These are phyloP conservation scores for Phalaenopsis hybrid DNA, from an alignment of 116 monocot genomes.

Conservation along the genomic window DNA sequence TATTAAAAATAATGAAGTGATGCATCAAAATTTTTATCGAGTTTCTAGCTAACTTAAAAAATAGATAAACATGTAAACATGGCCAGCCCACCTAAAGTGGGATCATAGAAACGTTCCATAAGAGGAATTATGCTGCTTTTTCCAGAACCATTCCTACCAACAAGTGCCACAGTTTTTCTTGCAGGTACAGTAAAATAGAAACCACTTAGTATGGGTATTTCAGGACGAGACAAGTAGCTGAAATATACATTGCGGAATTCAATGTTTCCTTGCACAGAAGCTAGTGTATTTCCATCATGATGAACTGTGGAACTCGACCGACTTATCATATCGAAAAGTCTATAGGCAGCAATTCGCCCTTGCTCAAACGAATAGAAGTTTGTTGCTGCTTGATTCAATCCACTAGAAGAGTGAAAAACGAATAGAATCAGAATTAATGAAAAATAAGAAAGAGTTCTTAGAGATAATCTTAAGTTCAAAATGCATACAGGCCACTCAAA, in stretches of 20 bases:
- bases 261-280: conserved; percentile 85
- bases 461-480: conserved; percentile 6
- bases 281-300: conserved; percentile 74
- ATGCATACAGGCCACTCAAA: conserved; percentile 91
- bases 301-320: conserved; percentile 80
- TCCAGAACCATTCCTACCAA: conserved; percentile 98
- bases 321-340: conserved; percentile 99
- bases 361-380: conserved; percentile 99
- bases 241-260: conserved; percentile 98
- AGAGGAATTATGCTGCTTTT: conserved; percentile 99
- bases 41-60: neutral
- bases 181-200: conserved; percentile 93
- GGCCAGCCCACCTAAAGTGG: conserved; percentile 67
- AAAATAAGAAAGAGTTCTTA: neutral
- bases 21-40: neutral
- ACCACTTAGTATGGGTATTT: conserved; percentile 95
- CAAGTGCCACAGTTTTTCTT: conserved; percentile 97
- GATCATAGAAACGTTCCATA: conserved; percentile 99
- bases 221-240: conserved; percentile 96
- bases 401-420: conserved; percentile 43
- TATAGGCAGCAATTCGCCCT: conserved; percentile 96
- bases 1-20: neutral
- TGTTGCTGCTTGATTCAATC: conserved; percentile 97
- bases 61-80: neutral
- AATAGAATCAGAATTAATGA: conserved; percentile 5